phyloP scores from a whole-genome alignment of 2,329 filamentous ascomycete species.

The Verticillium dahliae region DNA sequence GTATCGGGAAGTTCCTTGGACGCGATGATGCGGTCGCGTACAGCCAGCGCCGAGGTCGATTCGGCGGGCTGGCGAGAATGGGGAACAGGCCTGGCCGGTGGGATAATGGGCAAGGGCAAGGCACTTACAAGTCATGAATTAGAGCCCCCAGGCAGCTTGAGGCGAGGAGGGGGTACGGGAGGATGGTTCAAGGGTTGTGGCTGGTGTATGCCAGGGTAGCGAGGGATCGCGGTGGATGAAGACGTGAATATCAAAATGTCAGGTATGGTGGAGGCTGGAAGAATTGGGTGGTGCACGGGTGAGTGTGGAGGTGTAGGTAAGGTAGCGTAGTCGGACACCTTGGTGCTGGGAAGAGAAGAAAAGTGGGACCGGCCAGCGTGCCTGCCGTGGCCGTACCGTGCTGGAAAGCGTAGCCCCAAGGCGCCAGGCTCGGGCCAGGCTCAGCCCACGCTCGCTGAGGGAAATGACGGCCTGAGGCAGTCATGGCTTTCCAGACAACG shows the following conservation, averaged over 20 bases:
- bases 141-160: conserved; percentile 30
- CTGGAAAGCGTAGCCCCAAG: not conserved
- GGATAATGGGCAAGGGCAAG: conserved; percentile 18
- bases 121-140: conserved; percentile 46
- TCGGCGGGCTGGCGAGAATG: conserved; percentile 30
- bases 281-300: conserved; percentile 2
- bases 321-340: not conserved
- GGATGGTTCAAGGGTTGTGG: not conserved
- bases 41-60: conserved; percentile 20
- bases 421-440: not conserved
- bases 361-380: not conserved
- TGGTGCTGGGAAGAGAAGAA: not conserved
- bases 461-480: no score
- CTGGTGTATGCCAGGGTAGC: not conserved
- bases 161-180: conserved; percentile 2
- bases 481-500: no score
- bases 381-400: not conserved
- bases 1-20: conserved; percentile 16
- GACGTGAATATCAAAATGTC: conserved; percentile 4
- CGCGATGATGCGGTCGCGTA: conserved; percentile 27
- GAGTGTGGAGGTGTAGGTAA: not conserved
- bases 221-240: not conserved
- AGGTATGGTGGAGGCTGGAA: conserved; percentile 2
- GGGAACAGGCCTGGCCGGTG: conserved; percentile 24
- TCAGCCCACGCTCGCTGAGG: no score